Evolutionary conservation across 345 rosid species (phyloP).

Genomic region (Isatis tinctoria): DNA sequence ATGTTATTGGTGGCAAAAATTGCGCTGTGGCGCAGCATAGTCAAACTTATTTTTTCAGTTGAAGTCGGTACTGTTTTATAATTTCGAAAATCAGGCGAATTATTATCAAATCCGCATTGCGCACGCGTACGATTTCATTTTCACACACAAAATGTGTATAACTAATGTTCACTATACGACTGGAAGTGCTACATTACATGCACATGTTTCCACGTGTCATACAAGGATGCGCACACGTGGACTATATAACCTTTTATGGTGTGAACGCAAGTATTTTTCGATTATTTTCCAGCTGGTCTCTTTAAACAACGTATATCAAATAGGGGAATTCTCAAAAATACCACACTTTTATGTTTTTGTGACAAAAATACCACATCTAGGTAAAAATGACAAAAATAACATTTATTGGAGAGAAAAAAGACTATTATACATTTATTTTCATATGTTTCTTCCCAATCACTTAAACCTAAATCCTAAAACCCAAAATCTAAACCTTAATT

Average conservation of each 20-base stretch:
- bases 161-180: no score
- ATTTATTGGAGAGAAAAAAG: no score
- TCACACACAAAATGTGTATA: neutral
- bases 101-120: neutral
- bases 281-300: neutral
- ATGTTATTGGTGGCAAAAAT: neutral
- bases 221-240: neutral
- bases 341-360: no score
- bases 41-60: neutral
- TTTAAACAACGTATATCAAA: neutral
- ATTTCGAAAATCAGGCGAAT: no score
- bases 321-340: no score
- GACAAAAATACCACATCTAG: no score
- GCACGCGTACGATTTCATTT: neutral
- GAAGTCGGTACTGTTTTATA: no score
- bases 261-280: slow-evolving; percentile 7
- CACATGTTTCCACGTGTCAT: neutral
- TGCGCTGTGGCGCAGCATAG: neutral
- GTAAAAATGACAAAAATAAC: no score
- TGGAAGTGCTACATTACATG: neutral
- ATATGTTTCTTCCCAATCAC: no score
- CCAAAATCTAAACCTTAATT: no score
- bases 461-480: no score
- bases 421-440: no score
- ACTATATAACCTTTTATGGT: neutral